These are phyloP conservation scores for Carex littledalei DNA, from an alignment of 176 grass and related monocot genomes.

Conservation along the genomic window DNA sequence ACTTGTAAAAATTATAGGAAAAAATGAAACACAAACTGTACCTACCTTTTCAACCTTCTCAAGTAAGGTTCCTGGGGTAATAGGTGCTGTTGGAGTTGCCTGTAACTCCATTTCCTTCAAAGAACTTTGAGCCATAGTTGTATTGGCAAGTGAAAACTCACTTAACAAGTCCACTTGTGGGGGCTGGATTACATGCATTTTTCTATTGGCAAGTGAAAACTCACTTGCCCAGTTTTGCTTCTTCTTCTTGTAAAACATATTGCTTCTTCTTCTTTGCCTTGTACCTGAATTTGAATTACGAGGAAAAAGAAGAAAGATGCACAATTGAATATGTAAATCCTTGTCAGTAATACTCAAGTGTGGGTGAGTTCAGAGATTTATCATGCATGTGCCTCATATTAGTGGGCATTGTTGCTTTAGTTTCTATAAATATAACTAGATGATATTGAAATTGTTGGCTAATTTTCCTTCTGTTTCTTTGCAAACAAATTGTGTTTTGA, in stretches of 20 bases:
- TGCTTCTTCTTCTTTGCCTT: too few relatives aligned
- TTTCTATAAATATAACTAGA: too few relatives aligned
- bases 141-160: not conserved
- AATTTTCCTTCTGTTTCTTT: too few relatives aligned
- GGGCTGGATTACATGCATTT: not conserved
- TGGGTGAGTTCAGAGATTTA: too few relatives aligned
- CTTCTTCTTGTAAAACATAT: not conserved
- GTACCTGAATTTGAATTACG: too few relatives aligned
- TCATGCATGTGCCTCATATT: too few relatives aligned
- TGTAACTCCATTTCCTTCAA: not conserved
- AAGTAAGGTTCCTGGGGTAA: not conserved
- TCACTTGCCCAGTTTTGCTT: not conserved
- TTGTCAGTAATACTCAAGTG: too few relatives aligned
- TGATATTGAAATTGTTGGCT: too few relatives aligned
- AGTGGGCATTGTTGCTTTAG: too few relatives aligned
- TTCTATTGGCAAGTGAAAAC: constrained; percentile 6
- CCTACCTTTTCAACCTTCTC: not conserved
- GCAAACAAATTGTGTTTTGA: too few relatives aligned
- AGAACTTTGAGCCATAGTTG: not conserved
- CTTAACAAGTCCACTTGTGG: constrained; percentile 8
- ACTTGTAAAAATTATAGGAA: not conserved
- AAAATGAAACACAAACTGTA: not conserved
- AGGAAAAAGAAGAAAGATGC: too few relatives aligned
- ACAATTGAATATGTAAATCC: too few relatives aligned
- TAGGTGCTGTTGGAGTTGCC: not conserved